These are phyloP conservation scores for Phialophora expanda DNA, from an alignment of 2,329 filamentous ascomycete genomes.

Conservation along the genomic window DNA sequence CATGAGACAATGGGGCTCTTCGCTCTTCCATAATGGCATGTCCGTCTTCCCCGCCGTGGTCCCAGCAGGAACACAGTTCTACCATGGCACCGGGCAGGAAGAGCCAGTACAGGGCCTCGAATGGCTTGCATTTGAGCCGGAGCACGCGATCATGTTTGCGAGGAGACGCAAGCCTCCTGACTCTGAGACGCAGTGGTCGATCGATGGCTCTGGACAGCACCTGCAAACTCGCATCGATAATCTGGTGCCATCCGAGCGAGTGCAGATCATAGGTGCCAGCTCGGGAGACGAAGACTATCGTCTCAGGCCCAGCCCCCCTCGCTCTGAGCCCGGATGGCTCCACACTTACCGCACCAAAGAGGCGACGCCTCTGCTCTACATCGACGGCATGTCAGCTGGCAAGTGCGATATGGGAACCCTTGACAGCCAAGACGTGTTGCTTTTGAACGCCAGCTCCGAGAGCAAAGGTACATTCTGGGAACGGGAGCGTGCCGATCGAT, in stretches of 20 bases:
- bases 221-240: background rate
- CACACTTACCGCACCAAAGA: conserved; percentile 68
- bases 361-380: conserved; percentile 66
- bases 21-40: conserved; percentile 76
- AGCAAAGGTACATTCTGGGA: conserved; percentile 46
- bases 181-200: background rate
- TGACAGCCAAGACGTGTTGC: conserved; percentile 68
- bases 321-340: conserved; percentile 59
- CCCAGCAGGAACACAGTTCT: conserved; percentile 67
- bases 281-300: background rate
- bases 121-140: conserved; percentile 72
- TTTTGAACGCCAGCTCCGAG: conserved; percentile 52
- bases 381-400: conserved; percentile 72
- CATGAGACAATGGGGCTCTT: conserved; percentile 75
- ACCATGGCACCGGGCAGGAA: conserved; percentile 64
- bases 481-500: conserved; percentile 55
- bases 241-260: background rate
- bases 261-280: background rate
- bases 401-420: conserved; percentile 70
- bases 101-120: conserved; percentile 54
- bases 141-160: conserved; percentile 73
- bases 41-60: conserved; percentile 70
- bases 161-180: conserved; percentile 27
- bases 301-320: background rate
- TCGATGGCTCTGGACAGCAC: background rate